A percentile compares a stretch with the other conserved stretches of the same genome.
Conservation (phyloP, 129 eudicot genomes). For the Pseudognaphalium luteoalbum region DNA sequence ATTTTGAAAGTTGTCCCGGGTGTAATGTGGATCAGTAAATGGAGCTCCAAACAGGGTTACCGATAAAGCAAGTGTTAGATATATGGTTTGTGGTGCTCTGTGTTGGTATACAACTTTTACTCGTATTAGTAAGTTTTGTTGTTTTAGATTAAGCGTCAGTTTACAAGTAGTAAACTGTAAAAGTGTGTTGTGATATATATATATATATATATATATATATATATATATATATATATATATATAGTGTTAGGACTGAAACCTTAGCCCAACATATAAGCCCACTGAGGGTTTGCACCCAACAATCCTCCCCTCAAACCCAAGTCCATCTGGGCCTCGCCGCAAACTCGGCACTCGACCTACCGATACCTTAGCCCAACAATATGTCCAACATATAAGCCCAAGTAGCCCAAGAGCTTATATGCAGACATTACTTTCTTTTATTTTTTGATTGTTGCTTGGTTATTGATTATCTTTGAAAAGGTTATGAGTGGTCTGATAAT, state of each 20-base stretch:
- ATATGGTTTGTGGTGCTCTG: constrained; percentile 67
- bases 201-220: too few species aligned
- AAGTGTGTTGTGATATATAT: not conserved
- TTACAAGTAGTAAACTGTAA: not conserved
- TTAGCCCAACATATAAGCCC: too few species aligned
- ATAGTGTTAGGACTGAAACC: too few species aligned
- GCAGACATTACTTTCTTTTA: too few species aligned
- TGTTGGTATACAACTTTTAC: constrained; percentile 40
- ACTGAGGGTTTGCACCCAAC: too few species aligned
- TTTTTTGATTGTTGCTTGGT: not conserved
- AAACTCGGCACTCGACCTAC: too few species aligned
- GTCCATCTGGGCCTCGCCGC: too few species aligned
- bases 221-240: too few species aligned
- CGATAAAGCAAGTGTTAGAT: constrained; percentile 47
- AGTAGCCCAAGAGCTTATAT: too few species aligned
- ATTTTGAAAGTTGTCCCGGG: constrained; percentile 61
- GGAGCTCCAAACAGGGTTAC: constrained; percentile 49
- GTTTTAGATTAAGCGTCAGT: not conserved
- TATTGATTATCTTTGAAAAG: not conserved
- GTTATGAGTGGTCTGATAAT: not conserved
- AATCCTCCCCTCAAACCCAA: too few species aligned
- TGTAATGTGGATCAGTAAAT: constrained; percentile 56
- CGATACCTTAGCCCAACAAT: too few species aligned
- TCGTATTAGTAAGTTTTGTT: not conserved
- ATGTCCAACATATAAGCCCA: too few species aligned